Conservation (phyloP, 2,329 filamentous ascomycete species). For the Penicillium olsonii region DNA sequence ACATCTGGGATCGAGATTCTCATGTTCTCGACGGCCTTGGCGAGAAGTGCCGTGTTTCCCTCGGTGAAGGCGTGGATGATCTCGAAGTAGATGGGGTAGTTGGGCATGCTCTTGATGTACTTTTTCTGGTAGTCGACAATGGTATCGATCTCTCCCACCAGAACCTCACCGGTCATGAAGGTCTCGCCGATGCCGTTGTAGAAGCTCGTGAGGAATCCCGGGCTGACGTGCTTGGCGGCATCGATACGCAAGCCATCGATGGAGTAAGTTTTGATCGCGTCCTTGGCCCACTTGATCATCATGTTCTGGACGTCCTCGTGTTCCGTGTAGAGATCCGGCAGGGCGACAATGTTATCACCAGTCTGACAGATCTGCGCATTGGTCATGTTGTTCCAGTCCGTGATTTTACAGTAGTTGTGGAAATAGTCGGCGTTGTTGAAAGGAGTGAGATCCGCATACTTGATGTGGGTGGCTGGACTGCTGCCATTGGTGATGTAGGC, state of each 20-base stretch:
- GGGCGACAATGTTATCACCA: conserved; percentile 42
- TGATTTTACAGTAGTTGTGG: conserved; percentile 30
- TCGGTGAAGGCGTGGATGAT: conserved; percentile 35
- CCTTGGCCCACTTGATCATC: conserved; percentile 43
- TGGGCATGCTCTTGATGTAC: conserved; percentile 46
- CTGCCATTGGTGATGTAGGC: conserved; percentile 34
- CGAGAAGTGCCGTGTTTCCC: conserved; percentile 32
- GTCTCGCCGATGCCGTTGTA: conserved; percentile 34
- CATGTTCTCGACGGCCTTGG: conserved; percentile 24
- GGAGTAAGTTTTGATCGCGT: conserved; percentile 45
- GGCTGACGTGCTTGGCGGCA: conserved; percentile 50
- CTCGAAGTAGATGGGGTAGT: conserved; percentile 45
- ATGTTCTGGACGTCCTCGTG: conserved; percentile 39
- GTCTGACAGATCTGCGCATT: conserved; percentile 22
- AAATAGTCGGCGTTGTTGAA: conserved; percentile 35
- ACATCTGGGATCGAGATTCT: conserved; percentile 42
- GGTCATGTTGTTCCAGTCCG: conserved; percentile 35
- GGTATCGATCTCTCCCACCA: conserved; percentile 34
- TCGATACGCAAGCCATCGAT: conserved; percentile 55
- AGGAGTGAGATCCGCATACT: conserved; percentile 28
- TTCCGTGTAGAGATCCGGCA: conserved; percentile 52
- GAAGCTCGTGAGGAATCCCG: conserved; percentile 43
- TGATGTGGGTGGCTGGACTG: conserved; percentile 23
- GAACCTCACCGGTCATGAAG: conserved; percentile 51
- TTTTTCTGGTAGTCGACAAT: conserved; percentile 45